phyloP scores from a whole-genome alignment of 306 rosid genomes.

The Castanospermum australe region DNA sequence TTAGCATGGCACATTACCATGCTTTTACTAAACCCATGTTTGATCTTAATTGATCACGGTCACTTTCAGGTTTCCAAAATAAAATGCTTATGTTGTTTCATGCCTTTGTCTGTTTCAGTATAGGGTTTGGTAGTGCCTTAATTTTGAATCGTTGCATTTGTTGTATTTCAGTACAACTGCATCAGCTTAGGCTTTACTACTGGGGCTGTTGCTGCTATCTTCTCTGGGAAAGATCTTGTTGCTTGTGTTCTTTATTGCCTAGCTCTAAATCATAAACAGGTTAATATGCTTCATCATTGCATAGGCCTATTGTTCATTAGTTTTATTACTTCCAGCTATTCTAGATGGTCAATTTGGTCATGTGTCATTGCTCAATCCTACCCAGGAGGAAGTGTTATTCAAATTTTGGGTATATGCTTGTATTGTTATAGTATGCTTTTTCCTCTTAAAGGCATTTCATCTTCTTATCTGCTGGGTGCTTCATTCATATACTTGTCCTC shows the following conservation, averaged over 20 bases:
- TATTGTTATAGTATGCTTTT: not conserved
- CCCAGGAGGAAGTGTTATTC: not conserved
- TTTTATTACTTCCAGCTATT: not conserved
- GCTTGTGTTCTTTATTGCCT: constrained; percentile 70
- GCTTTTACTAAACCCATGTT: constrained; percentile 69
- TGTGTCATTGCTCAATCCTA: not conserved
- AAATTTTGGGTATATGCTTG: not conserved
- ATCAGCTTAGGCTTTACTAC: constrained; percentile 86
- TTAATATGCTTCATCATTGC: constrained; percentile 7
- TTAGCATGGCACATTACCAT: constrained; percentile 68
- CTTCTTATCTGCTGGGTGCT: not conserved
- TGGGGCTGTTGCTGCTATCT: constrained; percentile 76
- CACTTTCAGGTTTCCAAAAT: constrained; percentile 74
- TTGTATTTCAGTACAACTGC: constrained; percentile 69
- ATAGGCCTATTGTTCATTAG: not conserved
- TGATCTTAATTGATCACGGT: constrained; percentile 81
- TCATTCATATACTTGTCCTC: not conserved
- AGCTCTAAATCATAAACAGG: constrained; percentile 89
- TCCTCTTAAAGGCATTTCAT: not conserved
- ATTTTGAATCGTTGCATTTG: constrained; percentile 8
- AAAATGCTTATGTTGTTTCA: not conserved
- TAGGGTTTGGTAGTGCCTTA: not conserved
- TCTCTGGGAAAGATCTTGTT: constrained; percentile 59
- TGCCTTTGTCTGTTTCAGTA: not conserved
- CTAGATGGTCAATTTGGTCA: not conserved